These are phyloP conservation scores for Teunomyces stri DNA, from an alignment of 805 yeast genomes.

Conservation along the genomic window DNA sequence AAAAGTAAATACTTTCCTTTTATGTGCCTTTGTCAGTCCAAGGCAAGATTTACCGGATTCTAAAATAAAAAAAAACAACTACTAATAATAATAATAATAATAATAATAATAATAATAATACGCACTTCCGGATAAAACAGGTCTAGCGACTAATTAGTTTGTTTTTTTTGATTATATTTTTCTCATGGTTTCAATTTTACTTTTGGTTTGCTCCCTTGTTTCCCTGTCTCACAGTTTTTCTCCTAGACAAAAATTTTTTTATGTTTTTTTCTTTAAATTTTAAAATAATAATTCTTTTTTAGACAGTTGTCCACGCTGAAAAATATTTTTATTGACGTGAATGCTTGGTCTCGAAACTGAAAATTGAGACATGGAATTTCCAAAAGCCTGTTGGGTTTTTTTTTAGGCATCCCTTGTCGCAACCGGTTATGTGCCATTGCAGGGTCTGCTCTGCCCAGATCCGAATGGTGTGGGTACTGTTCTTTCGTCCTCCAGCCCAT, in stretches of 20 bases:
- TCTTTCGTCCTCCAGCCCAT: not conserved
- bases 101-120: not conserved
- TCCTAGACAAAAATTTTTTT: not conserved
- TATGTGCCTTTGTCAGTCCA: not conserved
- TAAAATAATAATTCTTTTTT: not conserved
- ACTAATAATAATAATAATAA: too few relatives aligned
- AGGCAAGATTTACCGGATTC: not conserved
- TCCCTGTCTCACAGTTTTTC: not conserved
- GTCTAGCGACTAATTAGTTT: not conserved
- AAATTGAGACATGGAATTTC: not conserved
- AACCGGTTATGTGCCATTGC: not conserved
- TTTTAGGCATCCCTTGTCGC: not conserved
- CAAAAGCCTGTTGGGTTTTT: not conserved
- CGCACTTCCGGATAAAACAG: not conserved
- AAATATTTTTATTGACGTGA: not conserved
- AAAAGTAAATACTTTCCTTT: not conserved
- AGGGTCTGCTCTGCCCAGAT: not conserved
- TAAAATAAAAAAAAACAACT: not conserved
- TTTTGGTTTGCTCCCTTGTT: not conserved
- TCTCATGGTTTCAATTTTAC: too few relatives aligned
- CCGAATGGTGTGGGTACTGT: not conserved
- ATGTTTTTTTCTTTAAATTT: not conserved
- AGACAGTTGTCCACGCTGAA: not conserved
- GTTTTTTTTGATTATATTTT: too few relatives aligned
- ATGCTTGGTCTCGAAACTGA: constrained; percentile 1